Evolutionary conservation across 768 basidiomycete genomes (phyloP).

Genomic region (Termitomyces sp.): DNA sequence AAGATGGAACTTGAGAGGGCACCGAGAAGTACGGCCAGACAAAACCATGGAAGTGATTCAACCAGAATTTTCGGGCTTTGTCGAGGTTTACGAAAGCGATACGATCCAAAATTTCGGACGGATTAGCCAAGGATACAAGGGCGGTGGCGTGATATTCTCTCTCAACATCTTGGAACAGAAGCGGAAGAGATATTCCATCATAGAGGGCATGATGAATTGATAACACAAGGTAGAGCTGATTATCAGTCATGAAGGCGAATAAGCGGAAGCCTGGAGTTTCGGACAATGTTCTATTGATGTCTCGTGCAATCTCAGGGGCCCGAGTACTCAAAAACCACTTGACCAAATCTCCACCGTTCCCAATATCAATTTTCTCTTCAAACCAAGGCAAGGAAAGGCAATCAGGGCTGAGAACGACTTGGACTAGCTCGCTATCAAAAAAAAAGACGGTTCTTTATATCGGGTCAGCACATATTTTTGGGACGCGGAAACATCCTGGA

Average conservation of each 20-base stretch:
- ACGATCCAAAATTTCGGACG: conserved; percentile 17
- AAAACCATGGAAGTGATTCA: conserved; percentile 19
- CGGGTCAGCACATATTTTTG: neutral
- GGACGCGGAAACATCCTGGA: neutral
- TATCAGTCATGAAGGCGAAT: conserved; percentile 10
- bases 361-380: conserved; percentile 6
- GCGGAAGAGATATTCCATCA: conserved; percentile 26
- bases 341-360: conserved; percentile 7
- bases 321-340: conserved; percentile 15
- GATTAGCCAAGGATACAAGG: conserved; percentile 1
- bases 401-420: conserved; percentile 20
- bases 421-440: conserved; percentile 20
- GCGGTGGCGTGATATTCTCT: conserved; percentile 14
- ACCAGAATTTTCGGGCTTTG: conserved; percentile 23
- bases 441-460: conserved; percentile 24
- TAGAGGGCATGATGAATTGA: conserved; percentile 31
- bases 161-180: conserved; percentile 22
- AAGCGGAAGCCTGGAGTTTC: conserved; percentile 19
- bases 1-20: neutral
- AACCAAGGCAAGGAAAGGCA: conserved; percentile 13
- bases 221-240: conserved; percentile 15
- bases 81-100: conserved; percentile 18
- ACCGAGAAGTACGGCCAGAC: conserved; percentile 15
- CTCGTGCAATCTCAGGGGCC: conserved; percentile 14
- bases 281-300: conserved; percentile 23